Evolutionary conservation across 331 rosid species (phyloP).

Genomic region (Acacia concinna): DNA sequence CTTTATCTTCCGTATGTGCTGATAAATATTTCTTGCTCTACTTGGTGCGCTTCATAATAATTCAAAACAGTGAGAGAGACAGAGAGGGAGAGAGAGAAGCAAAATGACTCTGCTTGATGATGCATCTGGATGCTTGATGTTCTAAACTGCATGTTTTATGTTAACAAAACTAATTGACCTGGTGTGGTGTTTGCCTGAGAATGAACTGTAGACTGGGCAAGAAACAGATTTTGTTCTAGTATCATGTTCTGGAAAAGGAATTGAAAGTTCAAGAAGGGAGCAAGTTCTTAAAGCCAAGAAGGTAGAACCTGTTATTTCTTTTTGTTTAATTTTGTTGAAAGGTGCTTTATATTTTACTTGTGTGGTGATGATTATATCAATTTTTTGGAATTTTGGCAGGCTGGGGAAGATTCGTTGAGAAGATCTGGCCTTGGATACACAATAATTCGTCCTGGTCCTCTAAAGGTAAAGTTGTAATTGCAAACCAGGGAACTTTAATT

Average conservation of each 20-base stretch:
- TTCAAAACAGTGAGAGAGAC: not conserved
- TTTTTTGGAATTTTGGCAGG: slow-evolving; percentile 48
- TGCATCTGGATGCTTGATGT: slow-evolving; percentile 20
- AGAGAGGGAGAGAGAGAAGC: not conserved
- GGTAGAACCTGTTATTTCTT: slow-evolving; percentile 51
- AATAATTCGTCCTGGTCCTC: slow-evolving; percentile 92
- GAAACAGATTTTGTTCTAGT: slow-evolving; percentile 95
- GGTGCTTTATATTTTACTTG: slow-evolving; percentile 2
- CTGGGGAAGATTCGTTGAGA: slow-evolving; percentile 94
- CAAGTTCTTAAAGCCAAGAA: slow-evolving; percentile 95
- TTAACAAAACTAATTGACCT: slow-evolving; percentile 7
- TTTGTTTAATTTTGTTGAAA: slow-evolving; percentile 19
- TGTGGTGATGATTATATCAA: slow-evolving; percentile 29
- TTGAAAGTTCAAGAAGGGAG: slow-evolving; percentile 90
- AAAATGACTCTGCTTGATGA: slow-evolving; percentile 22
- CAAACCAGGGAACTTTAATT: not conserved
- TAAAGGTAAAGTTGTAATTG: slow-evolving; percentile 61
- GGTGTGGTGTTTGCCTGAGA: slow-evolving; percentile 26
- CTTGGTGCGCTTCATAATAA: not conserved
- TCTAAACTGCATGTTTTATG: not conserved
- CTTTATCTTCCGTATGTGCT: not conserved
- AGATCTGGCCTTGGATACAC: slow-evolving; percentile 98
- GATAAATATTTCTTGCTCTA: slow-evolving; percentile 1
- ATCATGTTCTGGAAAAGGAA: slow-evolving; percentile 92
- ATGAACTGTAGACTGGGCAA: slow-evolving; percentile 80